Percentiles rank a stretch among this genome's conserved stretches.
These are phyloP conservation scores for Hypericum perforatum DNA, from an alignment of 345 rosid species.

Conservation along the genomic window DNA sequence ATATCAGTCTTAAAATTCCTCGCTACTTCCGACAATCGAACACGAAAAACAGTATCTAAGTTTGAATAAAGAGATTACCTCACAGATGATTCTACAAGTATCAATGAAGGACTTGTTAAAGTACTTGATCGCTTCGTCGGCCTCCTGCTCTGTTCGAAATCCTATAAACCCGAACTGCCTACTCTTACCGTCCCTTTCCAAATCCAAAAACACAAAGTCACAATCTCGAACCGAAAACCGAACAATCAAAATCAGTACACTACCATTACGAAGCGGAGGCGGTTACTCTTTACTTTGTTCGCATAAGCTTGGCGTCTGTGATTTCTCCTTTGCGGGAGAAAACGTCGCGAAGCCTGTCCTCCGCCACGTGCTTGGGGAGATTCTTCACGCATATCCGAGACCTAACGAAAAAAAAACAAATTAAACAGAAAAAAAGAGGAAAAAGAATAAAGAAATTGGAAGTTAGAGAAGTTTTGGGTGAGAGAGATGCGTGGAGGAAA, in stretches of 20 bases:
- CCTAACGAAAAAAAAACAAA: too few relatives aligned
- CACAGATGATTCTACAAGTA: constrained; percentile 56
- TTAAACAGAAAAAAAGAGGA: too few relatives aligned
- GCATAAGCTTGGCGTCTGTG: constrained; percentile 16
- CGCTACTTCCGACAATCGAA: background rate
- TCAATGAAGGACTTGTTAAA: constrained; percentile 60
- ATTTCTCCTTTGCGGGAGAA: too few relatives aligned
- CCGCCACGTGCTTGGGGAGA: too few relatives aligned
- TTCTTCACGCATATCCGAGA: too few relatives aligned
- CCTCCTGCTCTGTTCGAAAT: constrained; percentile 62
- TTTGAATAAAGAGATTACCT: constrained; percentile 52
- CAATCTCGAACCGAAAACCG: background rate
- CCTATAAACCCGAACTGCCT: constrained; percentile 87
- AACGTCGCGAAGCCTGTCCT: too few relatives aligned
- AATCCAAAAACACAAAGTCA: constrained; percentile 1
- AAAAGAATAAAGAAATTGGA: too few relatives aligned
- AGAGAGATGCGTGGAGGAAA: too few relatives aligned
- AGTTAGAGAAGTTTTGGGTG: too few relatives aligned
- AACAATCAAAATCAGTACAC: background rate
- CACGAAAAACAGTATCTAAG: too few relatives aligned
- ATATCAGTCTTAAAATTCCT: too few relatives aligned
- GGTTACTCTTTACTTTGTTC: constrained; percentile 41
- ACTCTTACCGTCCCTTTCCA: constrained; percentile 60
- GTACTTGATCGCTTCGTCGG: constrained; percentile 69
- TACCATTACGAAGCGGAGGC: background rate